phyloP scores from a whole-genome alignment of 768 basidiomycete species.

The Podaxis sp. region DNA sequence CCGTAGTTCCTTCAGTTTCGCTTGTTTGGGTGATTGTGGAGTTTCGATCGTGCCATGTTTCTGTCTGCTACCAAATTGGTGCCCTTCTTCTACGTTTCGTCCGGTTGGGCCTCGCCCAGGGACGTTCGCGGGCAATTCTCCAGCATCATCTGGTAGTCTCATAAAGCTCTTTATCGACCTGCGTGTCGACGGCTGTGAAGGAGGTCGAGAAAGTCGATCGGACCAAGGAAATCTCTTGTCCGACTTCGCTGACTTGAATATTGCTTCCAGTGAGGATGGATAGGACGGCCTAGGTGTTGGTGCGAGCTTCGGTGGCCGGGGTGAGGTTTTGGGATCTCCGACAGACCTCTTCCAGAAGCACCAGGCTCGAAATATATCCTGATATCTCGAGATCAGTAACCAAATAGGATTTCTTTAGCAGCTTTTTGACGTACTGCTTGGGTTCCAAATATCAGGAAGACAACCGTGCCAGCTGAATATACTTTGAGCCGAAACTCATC shows the following conservation, averaged over 20 bases:
- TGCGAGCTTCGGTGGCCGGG: background rate
- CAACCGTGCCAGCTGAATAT: constrained; percentile 31
- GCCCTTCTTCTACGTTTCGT: background rate
- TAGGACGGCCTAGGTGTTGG: background rate
- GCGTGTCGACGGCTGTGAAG: constrained; percentile 4
- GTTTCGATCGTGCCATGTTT: too few relatives aligned
- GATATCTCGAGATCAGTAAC: background rate
- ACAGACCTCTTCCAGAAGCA: constrained; percentile 27
- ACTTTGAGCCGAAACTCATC: background rate
- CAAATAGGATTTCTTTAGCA: background rate
- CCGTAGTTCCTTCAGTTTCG: background rate
- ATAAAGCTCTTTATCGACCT: constrained; percentile 3
- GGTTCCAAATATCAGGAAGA: constrained; percentile 38
- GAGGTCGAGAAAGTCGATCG: background rate
- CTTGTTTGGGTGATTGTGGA: background rate
- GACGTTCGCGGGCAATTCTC: background rate
- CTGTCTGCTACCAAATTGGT: background rate
- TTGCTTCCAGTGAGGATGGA: background rate
- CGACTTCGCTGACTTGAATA: constrained; percentile 6
- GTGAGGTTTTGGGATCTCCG: background rate
- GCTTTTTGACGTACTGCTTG: constrained; percentile 27
- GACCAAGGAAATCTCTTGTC: background rate
- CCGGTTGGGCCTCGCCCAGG: background rate
- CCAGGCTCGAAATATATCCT: constrained; percentile 36
- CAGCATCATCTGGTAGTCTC: background rate